These are phyloP conservation scores for Fusarium subtropicale DNA, from an alignment of 2,329 filamentous ascomycete species.

Conservation along the genomic window DNA sequence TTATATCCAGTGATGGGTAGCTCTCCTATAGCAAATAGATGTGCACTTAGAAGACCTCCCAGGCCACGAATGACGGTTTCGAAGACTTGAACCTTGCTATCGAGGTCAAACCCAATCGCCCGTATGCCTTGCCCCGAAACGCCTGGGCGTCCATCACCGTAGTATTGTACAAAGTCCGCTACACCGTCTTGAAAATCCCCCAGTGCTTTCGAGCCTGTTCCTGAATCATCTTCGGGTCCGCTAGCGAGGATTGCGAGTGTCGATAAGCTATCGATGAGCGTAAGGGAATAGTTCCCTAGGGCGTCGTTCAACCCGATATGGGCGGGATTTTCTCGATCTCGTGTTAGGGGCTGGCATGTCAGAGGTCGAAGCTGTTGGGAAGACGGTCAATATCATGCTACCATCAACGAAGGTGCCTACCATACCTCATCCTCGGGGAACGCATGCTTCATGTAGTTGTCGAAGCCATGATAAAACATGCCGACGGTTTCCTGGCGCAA, in stretches of 20 bases:
- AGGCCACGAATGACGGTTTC: slow-evolving; percentile 96
- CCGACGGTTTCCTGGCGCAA: slow-evolving; percentile 72
- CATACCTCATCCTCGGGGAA: slow-evolving; percentile 92
- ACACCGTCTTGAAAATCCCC: slow-evolving; percentile 84
- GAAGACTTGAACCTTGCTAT: slow-evolving; percentile 98
- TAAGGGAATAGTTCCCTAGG: slow-evolving; percentile 95
- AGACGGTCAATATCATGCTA: slow-evolving; percentile 36
- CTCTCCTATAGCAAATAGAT: slow-evolving; percentile 91
- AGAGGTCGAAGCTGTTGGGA: slow-evolving; percentile 78
- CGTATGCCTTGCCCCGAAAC: slow-evolving; percentile 76
- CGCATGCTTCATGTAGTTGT: slow-evolving; percentile 93
- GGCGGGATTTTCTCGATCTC: slow-evolving; percentile 81
- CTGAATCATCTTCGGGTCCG: slow-evolving; percentile 61
- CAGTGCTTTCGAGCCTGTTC: slow-evolving; percentile 64
- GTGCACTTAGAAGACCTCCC: slow-evolving; percentile 90
- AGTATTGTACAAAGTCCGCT: slow-evolving; percentile 78
- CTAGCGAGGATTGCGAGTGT: slow-evolving; percentile 93
- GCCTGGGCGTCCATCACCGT: slow-evolving; percentile 84
- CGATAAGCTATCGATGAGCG: slow-evolving; percentile 93
- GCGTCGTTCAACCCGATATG: slow-evolving; percentile 94
- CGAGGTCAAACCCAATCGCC: slow-evolving; percentile 87
- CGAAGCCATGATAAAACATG: slow-evolving; percentile 97
- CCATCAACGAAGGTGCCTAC: not conserved
- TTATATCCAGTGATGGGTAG: slow-evolving; percentile 85
- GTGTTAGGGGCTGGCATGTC: slow-evolving; percentile 83